Percentiles rank a stretch among this genome's conserved stretches.
phyloP scores from a whole-genome alignment of 257 asterid species.

The Rubia yunnanensis region DNA sequence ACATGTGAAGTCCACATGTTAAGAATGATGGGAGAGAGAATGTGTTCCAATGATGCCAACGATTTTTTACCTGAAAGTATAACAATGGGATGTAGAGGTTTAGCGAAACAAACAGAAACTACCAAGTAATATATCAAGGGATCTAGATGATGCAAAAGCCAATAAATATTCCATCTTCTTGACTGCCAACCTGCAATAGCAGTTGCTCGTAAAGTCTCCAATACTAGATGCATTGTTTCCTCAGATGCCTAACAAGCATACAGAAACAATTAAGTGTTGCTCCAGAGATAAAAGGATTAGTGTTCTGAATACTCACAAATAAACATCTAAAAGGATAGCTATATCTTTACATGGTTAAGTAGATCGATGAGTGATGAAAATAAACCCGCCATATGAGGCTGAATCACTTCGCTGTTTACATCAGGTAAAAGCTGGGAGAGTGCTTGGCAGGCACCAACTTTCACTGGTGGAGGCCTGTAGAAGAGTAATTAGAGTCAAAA shows the following conservation, averaged over 20 bases:
- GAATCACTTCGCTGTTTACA: slow-evolving; percentile 48
- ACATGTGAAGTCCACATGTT: slow-evolving; percentile 92
- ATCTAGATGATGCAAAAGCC: slow-evolving; percentile 1
- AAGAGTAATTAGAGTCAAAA: slow-evolving; percentile 13
- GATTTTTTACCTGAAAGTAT: slow-evolving; percentile 52
- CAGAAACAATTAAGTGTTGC: slow-evolving; percentile 12
- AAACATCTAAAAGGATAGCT: slow-evolving; percentile 1
- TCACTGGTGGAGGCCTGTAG: slow-evolving; percentile 82
- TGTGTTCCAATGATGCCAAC: slow-evolving; percentile 55
- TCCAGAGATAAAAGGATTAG: slow-evolving; percentile 13
- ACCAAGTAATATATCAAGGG: background rate
- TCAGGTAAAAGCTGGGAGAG: slow-evolving; percentile 80
- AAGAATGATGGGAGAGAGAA: slow-evolving; percentile 82
- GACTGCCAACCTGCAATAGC: slow-evolving; percentile 67
- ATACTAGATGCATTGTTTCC: slow-evolving; percentile 94
- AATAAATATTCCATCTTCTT: background rate
- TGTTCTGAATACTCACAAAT: background rate
- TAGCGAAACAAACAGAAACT: background rate
- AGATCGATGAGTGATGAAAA: slow-evolving; percentile 79
- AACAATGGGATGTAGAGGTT: background rate
- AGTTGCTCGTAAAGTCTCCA: slow-evolving; percentile 87
- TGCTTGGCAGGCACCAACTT: slow-evolving; percentile 95
- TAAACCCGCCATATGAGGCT: slow-evolving; percentile 54
- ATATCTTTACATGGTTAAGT: slow-evolving; percentile 60
- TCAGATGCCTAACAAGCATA: slow-evolving; percentile 77